Evolutionary conservation across 169 alveolate genomes (phyloP).

Genomic region (Theileria sp.): DNA sequence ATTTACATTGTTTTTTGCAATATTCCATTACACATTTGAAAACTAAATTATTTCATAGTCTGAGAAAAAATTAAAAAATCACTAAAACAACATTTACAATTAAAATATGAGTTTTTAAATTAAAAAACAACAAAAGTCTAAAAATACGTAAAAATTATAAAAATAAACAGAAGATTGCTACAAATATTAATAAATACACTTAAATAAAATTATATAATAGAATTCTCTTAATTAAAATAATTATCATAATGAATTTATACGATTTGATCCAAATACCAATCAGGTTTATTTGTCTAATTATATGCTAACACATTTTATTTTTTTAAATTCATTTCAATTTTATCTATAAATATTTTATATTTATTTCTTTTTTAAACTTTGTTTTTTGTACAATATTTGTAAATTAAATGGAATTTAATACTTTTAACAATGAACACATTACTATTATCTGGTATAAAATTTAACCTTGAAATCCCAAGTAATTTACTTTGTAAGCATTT

Average conservation of each 20-base stretch:
- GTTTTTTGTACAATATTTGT: background rate
- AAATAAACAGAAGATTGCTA: background rate
- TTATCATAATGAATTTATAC: background rate
- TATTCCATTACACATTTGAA: background rate
- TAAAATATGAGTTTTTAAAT: background rate
- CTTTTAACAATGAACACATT: background rate
- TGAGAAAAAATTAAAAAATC: background rate
- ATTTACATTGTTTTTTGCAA: background rate
- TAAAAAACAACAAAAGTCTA: background rate
- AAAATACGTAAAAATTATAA: background rate
- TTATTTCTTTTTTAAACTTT: background rate
- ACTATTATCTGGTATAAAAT: background rate
- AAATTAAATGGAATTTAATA: background rate
- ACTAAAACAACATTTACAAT: background rate
- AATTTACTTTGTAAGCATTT: background rate
- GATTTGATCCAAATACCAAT: background rate
- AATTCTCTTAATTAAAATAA: too few relatives aligned
- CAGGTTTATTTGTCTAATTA: background rate
- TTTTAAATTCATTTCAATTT: background rate
- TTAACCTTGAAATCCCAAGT: background rate
- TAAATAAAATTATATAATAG: too few relatives aligned
- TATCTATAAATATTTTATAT: background rate
- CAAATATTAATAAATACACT: background rate
- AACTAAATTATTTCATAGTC: background rate
- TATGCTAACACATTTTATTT: background rate